Conservation (phyloP, 805 yeast genomes). For the Teunomyces lycoperdinae region DNA sequence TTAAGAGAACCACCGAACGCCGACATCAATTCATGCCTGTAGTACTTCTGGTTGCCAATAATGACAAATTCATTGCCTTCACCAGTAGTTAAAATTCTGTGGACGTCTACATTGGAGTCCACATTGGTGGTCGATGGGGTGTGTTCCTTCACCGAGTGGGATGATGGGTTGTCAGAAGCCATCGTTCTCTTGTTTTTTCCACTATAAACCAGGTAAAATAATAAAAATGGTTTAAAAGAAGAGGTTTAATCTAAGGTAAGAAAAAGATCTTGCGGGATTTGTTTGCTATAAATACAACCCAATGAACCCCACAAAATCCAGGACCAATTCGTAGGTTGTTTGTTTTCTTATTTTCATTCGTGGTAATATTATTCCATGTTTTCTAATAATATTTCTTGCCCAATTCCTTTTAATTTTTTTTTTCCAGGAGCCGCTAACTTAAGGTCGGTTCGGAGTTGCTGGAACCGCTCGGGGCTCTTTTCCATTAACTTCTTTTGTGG, state of each 20-base stretch:
- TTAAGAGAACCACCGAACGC: slow-evolving; percentile 26
- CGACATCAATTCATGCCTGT: slow-evolving; percentile 31
- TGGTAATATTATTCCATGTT: not conserved
- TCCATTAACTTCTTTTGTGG: no score
- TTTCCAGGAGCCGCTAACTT: not conserved
- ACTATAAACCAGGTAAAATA: not conserved
- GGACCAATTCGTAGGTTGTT: not conserved
- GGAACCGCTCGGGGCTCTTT: not conserved
- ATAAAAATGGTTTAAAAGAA: not conserved
- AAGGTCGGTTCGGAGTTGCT: not conserved
- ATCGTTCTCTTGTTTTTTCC: not conserved
- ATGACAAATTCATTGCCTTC: slow-evolving; percentile 30
- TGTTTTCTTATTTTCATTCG: not conserved
- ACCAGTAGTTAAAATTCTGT: slow-evolving; percentile 16
- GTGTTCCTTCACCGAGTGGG: slow-evolving; percentile 1
- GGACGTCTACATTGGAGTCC: not conserved
- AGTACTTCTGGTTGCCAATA: slow-evolving; percentile 29
- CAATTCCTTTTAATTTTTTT: not conserved
- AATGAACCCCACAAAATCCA: not conserved
- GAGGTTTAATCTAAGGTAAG: not conserved
- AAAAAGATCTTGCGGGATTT: not conserved
- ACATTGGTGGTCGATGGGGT: not conserved
- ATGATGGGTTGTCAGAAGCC: slow-evolving; percentile 1
- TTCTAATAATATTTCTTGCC: not conserved
- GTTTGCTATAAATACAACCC: not conserved